Conservation (phyloP, 331 rosid genomes). For the Quercus tomentella region DNA sequence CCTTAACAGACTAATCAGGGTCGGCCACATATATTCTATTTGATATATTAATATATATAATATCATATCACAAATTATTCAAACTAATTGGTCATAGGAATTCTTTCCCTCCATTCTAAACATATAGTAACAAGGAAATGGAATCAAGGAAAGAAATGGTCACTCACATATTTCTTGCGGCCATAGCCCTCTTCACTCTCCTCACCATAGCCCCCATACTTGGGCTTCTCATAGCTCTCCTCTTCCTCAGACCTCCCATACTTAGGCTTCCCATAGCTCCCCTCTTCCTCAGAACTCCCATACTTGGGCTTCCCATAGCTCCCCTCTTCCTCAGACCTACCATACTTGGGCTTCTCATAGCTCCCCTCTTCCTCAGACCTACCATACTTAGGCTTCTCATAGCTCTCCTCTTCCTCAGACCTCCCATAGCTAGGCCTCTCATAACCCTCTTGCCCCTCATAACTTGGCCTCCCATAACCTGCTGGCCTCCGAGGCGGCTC, state of each 20-base stretch:
- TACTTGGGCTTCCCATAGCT: slow-evolving; percentile 41
- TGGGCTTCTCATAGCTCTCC: slow-evolving; percentile 10
- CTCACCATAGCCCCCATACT: slow-evolving; percentile 19
- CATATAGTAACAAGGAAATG: neutral
- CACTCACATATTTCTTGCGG: slow-evolving; percentile 81
- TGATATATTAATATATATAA: neutral
- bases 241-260: slow-evolving; percentile 21
- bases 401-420: slow-evolving; percentile 25
- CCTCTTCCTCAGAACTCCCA: slow-evolving; percentile 30
- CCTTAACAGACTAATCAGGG: too few species aligned
- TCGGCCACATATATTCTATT: neutral
- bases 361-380: slow-evolving; percentile 31
- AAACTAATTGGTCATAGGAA: too few species aligned
- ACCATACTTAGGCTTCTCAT: slow-evolving; percentile 42
- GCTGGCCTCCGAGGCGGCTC: slow-evolving; percentile 46
- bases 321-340: slow-evolving; percentile 23
- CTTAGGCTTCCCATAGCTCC: slow-evolving; percentile 20
- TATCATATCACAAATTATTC: neutral
- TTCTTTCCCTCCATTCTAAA: neutral
- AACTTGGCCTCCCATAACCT: slow-evolving; percentile 26
- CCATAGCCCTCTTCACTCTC: slow-evolving; percentile 44
- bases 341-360: slow-evolving; percentile 23
- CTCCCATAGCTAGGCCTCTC: slow-evolving; percentile 23
- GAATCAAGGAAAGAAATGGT: slow-evolving; percentile 11
- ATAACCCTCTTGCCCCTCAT: slow-evolving; percentile 11